A percentile compares a stretch with the other conserved stretches of the same genome.
Evolutionary conservation across 441 rosid species (phyloP).

Genomic region (Brassica hybrid): DNA sequence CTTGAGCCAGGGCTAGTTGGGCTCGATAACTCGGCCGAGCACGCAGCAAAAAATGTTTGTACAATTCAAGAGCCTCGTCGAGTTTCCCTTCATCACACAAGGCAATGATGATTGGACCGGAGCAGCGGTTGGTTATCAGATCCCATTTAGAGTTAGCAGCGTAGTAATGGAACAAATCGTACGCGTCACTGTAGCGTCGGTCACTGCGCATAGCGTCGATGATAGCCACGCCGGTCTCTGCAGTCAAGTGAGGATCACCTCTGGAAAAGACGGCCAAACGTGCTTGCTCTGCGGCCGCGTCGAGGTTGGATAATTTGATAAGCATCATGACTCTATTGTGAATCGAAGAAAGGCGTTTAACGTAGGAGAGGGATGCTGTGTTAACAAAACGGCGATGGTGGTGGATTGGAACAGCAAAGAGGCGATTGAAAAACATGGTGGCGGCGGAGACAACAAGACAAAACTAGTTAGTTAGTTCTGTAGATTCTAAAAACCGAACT

Average conservation of each 20-base stretch:
- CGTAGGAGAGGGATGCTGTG: background rate
- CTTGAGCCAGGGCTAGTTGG: background rate
- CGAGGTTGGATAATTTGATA: background rate
- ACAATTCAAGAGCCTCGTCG: background rate
- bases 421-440: constrained; percentile 3
- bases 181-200: background rate
- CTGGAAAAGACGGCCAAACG: background rate
- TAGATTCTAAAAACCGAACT: background rate
- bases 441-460: background rate
- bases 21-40: background rate
- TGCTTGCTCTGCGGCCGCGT: background rate
- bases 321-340: background rate
- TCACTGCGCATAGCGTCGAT: background rate
- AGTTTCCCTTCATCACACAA: constrained; percentile 3
- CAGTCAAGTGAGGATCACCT: background rate
- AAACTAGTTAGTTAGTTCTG: background rate
- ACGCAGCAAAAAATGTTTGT: background rate
- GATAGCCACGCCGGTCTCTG: background rate
- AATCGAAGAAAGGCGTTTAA: background rate
- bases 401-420: background rate
- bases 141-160: background rate
- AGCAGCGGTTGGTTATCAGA: background rate
- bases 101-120: background rate
- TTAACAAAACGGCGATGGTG: background rate
- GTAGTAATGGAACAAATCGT: background rate